Evolutionary conservation across 73 alveolate species (phyloP), one percentile per base, ranked within the genome.

Genomic region (Paramecium caudatum): DNA sequence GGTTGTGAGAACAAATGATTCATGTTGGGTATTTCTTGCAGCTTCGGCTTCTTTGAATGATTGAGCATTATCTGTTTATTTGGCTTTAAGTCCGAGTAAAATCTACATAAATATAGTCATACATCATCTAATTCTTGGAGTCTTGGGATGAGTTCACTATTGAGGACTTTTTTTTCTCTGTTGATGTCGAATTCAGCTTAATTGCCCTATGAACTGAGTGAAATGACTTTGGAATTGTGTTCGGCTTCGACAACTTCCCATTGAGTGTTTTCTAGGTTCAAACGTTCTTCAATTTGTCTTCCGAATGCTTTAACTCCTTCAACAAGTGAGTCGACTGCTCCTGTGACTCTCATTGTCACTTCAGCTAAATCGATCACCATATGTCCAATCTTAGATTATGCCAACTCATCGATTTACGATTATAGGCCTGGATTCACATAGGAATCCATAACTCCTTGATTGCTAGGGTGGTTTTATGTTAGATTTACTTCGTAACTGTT

Each of bases 161-260:
- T 74, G 15, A 74, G 30, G 3, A 74, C 88, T 39, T 74, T 74
- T 65, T 74, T 74, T 39, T 74, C 88, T 74, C 88, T 74, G 30
- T 74, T 74, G 34, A 74, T 74, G 41, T 74, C 88, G 50, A 74
- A 74, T 74, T 74, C 88, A 74, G 88, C 88, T 74, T 74, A 74
- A 74, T 74, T 74, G 5, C 16, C 65, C 19, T 74, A 43, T 17
- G 68, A 39, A 39, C 45, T 25, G 3, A 74, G 16, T 1, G 88
- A 36, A 2, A 74, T 74, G 7, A 74, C 65, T 39, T 74, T 74
- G 8, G 88, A 32, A 39, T 74, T 74, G 41, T 74, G 88, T 74
- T 74, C 88, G 9, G 68, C 45, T 21, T 36, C 62, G 19, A 74
- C 69, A 3, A 6, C 88, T 43, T 74, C 88, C 88, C 88, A 74